These are phyloP conservation scores for Hylodesmum podocarpum DNA, from an alignment of 306 rosid genomes.

Conservation along the genomic window DNA sequence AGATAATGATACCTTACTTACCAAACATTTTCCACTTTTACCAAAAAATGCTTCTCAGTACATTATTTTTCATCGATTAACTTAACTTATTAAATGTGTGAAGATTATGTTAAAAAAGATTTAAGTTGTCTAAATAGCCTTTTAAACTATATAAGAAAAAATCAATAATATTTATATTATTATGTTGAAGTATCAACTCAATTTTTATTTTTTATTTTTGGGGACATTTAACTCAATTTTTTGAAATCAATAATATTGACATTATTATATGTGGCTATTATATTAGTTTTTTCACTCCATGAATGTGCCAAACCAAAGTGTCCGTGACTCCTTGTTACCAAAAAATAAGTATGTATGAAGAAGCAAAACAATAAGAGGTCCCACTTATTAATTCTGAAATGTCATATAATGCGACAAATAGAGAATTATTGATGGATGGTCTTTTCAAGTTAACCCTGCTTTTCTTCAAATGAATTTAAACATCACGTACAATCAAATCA, in stretches of 20 bases:
- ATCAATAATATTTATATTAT: no score
- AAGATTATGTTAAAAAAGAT: no score
- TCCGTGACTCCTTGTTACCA: background rate
- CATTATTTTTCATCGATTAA: background rate
- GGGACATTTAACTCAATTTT: no score
- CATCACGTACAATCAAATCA: no score
- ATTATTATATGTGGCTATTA: no score
- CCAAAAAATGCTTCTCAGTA: background rate
- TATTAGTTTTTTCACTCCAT: background rate
- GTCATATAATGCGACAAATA: background rate
- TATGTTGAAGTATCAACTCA: no score
- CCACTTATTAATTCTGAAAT: background rate
- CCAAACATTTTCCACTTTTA: background rate
- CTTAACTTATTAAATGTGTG: background rate
- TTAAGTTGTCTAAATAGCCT: no score
- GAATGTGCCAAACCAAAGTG: background rate
- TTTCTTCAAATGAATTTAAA: no score
- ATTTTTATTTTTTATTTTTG: no score
- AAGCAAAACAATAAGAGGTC: background rate
- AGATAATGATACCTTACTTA: background rate
- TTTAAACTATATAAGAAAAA: no score
- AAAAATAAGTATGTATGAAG: background rate
- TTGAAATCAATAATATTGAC: no score
- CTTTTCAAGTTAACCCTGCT: background rate
- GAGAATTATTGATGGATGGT: background rate